Evolutionary conservation across 345 rosid species (phyloP).

Genomic region (Brassica cretica): DNA sequence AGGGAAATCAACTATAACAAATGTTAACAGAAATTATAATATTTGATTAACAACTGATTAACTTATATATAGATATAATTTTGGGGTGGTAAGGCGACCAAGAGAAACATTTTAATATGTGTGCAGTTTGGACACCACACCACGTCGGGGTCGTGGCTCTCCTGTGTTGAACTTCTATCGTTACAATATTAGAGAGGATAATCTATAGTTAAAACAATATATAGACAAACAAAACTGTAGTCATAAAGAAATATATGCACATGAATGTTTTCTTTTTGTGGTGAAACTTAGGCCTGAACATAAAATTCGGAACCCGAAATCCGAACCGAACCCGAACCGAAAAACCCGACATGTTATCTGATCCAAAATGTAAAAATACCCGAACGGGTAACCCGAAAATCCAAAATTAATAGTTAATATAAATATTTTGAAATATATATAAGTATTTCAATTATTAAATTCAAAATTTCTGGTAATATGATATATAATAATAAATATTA

Average conservation of each 20-base stretch:
- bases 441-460: no score
- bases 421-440: no score
- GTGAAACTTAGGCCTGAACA: no score
- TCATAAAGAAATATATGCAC: not conserved
- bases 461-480: no score
- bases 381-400: no score
- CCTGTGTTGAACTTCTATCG: not conserved
- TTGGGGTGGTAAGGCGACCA: not conserved
- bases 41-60: not conserved
- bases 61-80: not conserved
- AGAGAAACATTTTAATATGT: not conserved
- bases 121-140: not conserved
- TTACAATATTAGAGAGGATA: not conserved
- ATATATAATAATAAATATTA: no score
- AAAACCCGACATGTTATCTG: no score
- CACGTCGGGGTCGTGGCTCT: conserved; percentile 5
- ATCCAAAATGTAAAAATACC: no score
- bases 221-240: not conserved
- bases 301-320: no score
- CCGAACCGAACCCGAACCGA: no score
- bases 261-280: not conserved
- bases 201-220: not conserved
- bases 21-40: conserved; percentile 24
- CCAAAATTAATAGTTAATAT: no score
- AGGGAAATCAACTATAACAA: not conserved